Evolutionary conservation across 257 asterid species (phyloP), one percentile per base, ranked within the genome.

Genomic region (Solanum okadae): DNA sequence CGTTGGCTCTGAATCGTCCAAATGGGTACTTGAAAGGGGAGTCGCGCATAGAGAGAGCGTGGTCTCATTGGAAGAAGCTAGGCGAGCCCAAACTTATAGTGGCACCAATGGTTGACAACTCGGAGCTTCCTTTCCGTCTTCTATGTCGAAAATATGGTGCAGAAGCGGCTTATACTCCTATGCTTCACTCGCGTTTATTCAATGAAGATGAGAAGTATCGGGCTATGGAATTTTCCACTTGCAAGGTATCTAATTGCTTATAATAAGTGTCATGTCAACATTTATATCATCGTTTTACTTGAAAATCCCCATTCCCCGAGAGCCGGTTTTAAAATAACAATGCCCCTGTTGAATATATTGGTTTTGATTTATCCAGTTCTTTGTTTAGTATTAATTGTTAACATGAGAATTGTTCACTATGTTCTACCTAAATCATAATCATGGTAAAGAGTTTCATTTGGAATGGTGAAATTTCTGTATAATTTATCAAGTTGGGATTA

Each of bases 41-140:
- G 90, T 93, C 95, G 37, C 91, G 92, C 61, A 90, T 97, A 67
- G 98, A 96, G 93, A 88, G 98, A 86, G 98, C 99, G 33, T 97
- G 99, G 99, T 92, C 94, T 33, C 95, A 96, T 88, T 97, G 99
- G 99, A 96, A 89, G 87, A 92, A 89, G 86, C 86, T 97, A 75
- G 98, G 98, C 12, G 91, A 92, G 71, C 99, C 98, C 27, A 96
- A 94, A 88, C 89, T 90, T 88, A 86, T 94, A 59, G 99, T 96
- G 59, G 99, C 99, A 13, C 99, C 98, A 61, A 95, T 95, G 99
- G 99, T 97, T 76, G 99, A 96, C 90, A 96, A 97, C 92, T 97
- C 99, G 63, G 99, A 97, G 95, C 94, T 97, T 2, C 99, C 98
- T 10, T 97, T 95, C 90, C 98, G 99, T 33, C 38, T 95, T 93